phyloP scores from a whole-genome alignment of 768 basidiomycete genomes.

The Clathrus columnatus region DNA sequence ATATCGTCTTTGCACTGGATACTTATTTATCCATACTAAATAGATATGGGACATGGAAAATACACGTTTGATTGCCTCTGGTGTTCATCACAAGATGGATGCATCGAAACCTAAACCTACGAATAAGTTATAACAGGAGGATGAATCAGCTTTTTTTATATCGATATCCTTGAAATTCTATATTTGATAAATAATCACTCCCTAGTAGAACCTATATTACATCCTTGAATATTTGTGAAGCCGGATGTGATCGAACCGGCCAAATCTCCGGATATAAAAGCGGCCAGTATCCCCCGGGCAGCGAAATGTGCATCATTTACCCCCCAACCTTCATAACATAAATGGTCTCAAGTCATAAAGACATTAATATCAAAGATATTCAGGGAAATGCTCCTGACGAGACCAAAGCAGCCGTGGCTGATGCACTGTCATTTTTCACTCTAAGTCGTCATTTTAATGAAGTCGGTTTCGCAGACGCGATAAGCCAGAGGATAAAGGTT shows the following conservation, averaged over 20 bases:
- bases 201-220: no score
- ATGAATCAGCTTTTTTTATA: no score
- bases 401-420: not conserved
- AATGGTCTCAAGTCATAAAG: not conserved
- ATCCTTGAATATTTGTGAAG: no score
- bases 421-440: not conserved
- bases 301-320: no score
- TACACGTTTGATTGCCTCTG: conserved; percentile 3
- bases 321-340: no score
- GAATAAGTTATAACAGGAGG: not conserved
- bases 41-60: conserved; percentile 10
- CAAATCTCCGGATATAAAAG: no score
- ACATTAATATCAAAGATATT: not conserved
- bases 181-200: no score
- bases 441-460: not conserved
- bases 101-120: conserved; percentile 1
- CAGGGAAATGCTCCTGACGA: conserved; percentile 7
- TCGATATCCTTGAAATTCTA: no score
- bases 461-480: not conserved
- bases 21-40: not conserved
- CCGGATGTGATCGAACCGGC: no score
- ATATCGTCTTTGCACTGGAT: not conserved
- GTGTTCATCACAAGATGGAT: conserved; percentile 7
- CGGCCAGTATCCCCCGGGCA: no score
- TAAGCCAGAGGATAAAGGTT: not conserved